phyloP scores from a whole-genome alignment of 345 rosid genomes.

The Diplotaxis tenuifolia region DNA sequence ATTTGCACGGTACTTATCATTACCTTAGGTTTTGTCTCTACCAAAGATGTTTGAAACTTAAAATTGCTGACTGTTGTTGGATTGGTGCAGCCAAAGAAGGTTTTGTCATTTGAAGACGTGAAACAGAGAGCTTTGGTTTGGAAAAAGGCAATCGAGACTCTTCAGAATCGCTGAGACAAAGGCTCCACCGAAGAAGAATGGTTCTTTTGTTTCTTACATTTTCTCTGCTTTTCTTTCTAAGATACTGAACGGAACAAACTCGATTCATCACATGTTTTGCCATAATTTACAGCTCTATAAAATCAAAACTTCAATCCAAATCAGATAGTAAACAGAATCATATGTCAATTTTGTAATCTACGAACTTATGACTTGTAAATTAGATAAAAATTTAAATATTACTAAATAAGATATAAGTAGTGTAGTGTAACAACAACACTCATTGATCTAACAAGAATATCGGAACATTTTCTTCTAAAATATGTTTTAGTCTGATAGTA shows the following conservation, averaged over 20 bases:
- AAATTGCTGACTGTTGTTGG: conserved; percentile 5
- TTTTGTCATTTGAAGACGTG: conserved; percentile 80
- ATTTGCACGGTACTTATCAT: conserved; percentile 66
- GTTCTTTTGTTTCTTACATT: conserved; percentile 1
- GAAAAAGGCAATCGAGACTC: conserved; percentile 92
- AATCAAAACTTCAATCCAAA: not conserved
- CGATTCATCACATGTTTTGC: conserved; percentile 20
- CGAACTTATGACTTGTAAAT: no score
- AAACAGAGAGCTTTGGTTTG: conserved; percentile 92
- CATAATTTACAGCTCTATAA: conserved; percentile 6
- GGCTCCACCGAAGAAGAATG: conserved; percentile 11
- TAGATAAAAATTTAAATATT: no score
- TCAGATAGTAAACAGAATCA: no score
- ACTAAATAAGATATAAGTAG: no score
- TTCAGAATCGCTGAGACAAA: conserved; percentile 69
- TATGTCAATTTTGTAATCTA: no score
- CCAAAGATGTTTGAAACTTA: not conserved
- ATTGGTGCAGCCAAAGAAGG: conserved; percentile 83
- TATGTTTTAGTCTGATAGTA: not conserved
- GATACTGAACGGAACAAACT: conserved; percentile 24
- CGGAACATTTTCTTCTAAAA: no score
- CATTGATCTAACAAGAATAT: no score
- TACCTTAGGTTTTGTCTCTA: not conserved
- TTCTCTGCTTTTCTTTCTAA: not conserved
- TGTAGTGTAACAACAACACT: no score